Conservation (phyloP, 129 eudicot species). For the Chrysanthemum lavandulifolium region DNA sequence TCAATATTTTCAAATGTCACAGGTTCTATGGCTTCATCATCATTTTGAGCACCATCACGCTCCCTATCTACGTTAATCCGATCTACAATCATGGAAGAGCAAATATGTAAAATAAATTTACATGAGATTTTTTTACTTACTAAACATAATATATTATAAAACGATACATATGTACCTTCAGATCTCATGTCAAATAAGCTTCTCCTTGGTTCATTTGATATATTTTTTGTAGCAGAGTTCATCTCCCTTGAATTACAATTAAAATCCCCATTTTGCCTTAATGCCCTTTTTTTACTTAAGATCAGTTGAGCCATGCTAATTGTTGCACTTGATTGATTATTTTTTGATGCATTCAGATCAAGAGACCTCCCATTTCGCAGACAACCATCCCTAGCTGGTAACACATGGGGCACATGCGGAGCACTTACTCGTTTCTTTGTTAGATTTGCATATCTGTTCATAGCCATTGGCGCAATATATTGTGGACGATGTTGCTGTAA, state of each 20-base stretch:
- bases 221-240: neutral
- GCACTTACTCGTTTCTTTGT: slow-evolving; percentile 3
- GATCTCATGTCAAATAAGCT: neutral
- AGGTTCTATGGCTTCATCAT: neutral
- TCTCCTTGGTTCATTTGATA: neutral
- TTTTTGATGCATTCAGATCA: neutral
- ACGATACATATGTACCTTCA: neutral
- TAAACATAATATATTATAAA: neutral
- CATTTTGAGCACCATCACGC: neutral
- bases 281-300: neutral
- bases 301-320: neutral
- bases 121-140: neutral
- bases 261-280: neutral
- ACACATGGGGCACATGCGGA: neutral
- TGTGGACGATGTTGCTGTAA: neutral
- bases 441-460: slow-evolving; percentile 4
- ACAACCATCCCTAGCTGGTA: neutral
- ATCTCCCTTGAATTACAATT: neutral
- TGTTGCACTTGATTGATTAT: neutral
- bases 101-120: neutral
- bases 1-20: neutral
- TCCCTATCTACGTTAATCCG: neutral
- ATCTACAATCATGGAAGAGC: neutral
- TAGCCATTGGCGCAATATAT: slow-evolving; percentile 8
- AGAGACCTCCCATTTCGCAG: neutral